Percentiles rank a stretch among this genome's conserved stretches.
phyloP scores from a whole-genome alignment of 176 grass and related monocot genomes.

The Rhynchospora breviuscula region DNA sequence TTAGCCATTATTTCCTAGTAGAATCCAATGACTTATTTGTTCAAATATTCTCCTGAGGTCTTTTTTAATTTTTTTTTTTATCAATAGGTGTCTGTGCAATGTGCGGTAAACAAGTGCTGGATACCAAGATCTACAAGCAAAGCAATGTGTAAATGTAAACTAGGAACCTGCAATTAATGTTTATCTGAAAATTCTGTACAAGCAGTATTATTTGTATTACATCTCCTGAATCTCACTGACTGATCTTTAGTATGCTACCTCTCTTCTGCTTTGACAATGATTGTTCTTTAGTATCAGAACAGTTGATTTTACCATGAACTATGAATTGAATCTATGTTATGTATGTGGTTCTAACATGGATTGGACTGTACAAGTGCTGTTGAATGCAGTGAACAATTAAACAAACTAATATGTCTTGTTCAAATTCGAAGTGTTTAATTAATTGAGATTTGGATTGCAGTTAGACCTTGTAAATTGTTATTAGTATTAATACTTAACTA shows the following conservation, averaged over 20 bases:
- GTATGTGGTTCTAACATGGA: neutral
- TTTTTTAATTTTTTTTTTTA: neutral
- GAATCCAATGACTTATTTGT: conserved; percentile 15
- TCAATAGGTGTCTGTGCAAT: conserved; percentile 79
- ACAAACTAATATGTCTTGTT: neutral
- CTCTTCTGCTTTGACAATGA: neutral
- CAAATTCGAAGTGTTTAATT: neutral
- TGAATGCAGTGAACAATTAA: neutral
- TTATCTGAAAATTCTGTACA: neutral
- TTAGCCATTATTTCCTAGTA: neutral
- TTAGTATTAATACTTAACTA: neutral
- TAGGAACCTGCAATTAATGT: neutral
- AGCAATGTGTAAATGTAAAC: conserved; percentile 79
- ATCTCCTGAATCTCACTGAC: neutral
- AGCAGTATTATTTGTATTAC: neutral
- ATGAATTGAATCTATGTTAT: neutral
- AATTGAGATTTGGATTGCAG: neutral
- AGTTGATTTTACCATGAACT: neutral
- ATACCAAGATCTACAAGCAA: conserved; percentile 94
- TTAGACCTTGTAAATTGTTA: neutral
- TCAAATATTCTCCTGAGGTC: neutral
- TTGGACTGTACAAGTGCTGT: conserved; percentile 1
- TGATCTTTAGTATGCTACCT: neutral
- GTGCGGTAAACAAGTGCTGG: conserved; percentile 96
- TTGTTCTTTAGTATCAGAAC: neutral